phyloP scores from a whole-genome alignment of 2,329 filamentous ascomycete species.

The Phialophora chinensis region DNA sequence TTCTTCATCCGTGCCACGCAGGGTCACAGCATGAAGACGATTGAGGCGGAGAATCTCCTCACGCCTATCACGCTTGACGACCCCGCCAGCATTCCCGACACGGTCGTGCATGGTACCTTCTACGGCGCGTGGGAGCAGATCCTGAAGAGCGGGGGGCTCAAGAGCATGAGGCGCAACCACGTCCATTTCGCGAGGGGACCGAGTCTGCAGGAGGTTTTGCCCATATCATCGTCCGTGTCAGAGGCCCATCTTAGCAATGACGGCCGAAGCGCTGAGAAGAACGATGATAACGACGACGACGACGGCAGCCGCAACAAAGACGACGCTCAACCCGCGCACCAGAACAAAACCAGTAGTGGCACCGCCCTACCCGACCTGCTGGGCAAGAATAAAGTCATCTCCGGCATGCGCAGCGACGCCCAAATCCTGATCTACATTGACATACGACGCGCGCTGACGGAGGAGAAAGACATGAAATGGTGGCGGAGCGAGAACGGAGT shows the following conservation, averaged over 20 bases:
- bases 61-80: conserved; percentile 67
- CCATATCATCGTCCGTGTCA: not conserved
- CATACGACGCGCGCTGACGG: conserved; percentile 66
- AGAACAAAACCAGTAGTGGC: conserved; percentile 36
- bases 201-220: conserved; percentile 52
- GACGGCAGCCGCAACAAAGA: not conserved
- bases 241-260: not conserved
- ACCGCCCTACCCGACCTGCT: conserved; percentile 20
- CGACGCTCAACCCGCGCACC: not conserved
- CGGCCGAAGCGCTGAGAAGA: not conserved
- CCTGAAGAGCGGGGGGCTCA: conserved; percentile 75
- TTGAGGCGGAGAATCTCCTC: conserved; percentile 73
- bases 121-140: conserved; percentile 80
- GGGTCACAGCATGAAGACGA: conserved; percentile 80
- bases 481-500: conserved; percentile 82
- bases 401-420: conserved; percentile 79
- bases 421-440: conserved; percentile 81
- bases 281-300: no score
- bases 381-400: conserved; percentile 62
- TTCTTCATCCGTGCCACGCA: conserved; percentile 95
- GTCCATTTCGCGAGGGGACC: conserved; percentile 86
- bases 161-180: conserved; percentile 81
- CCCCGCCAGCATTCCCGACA: conserved; percentile 58
- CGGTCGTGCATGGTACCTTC: conserved; percentile 87
- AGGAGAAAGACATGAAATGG: conserved; percentile 63